phyloP scores from a whole-genome alignment of 768 basidiomycete species.

The Auriscalpium microsporum region DNA sequence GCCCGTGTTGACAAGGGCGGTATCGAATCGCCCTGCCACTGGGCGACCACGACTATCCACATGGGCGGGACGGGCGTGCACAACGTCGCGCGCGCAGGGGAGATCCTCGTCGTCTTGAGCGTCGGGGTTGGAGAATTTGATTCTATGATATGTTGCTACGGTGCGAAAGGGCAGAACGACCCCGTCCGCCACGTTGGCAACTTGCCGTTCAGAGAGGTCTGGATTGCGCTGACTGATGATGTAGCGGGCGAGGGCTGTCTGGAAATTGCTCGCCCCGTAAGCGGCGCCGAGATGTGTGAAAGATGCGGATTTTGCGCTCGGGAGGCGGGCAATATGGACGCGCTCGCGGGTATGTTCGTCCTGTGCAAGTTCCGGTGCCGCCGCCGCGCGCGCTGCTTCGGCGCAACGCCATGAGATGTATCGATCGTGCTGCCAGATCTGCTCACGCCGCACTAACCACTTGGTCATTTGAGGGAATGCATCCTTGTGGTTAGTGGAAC shows the following conservation, averaged over 20 bases:
- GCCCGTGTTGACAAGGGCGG: background rate
- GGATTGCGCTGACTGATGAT: background rate
- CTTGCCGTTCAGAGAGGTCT: background rate
- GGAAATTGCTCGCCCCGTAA: background rate
- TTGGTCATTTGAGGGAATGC: too few relatives aligned
- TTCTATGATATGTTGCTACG: background rate
- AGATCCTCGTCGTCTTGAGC: background rate
- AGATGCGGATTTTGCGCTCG: background rate
- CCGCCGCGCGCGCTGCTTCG: too few relatives aligned
- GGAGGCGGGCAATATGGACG: background rate
- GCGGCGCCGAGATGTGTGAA: background rate
- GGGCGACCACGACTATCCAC: background rate
- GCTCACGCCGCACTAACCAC: too few relatives aligned
- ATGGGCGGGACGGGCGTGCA: background rate
- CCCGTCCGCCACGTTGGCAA: background rate
- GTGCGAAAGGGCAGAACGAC: background rate
- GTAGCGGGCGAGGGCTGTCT: background rate
- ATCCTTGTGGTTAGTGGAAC: too few relatives aligned
- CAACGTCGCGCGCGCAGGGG: background rate
- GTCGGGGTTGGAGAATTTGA: constrained; percentile 1
- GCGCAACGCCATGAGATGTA: too few relatives aligned
- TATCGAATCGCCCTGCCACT: constrained; percentile 2
- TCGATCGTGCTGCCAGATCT: too few relatives aligned
- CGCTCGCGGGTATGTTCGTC: too few relatives aligned
- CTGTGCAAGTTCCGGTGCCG: too few relatives aligned